Evolutionary conservation across 805 yeast species (phyloP), one percentile per base, ranked within the genome.

Genomic region (Lipomyces lipofer): DNA sequence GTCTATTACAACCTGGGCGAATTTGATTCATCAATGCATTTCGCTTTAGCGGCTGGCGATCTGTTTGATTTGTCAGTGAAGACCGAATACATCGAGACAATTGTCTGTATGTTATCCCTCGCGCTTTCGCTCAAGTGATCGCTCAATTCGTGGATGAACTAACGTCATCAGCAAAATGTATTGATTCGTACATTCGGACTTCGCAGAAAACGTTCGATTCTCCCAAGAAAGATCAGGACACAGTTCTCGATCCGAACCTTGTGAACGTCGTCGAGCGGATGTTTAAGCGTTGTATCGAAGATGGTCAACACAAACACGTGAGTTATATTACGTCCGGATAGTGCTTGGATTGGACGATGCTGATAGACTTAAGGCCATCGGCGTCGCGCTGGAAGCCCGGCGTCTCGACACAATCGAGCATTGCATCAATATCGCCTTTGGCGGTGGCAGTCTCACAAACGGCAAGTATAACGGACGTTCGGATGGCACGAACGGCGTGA

Each of bases 1-100:
- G 65, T 82, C 9, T 83, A 83, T 69, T 94, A 90, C 71, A 90
- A 94, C 70, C 78, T 94, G 66, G 98, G 98, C 45, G 98, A 94
- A 69, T 90, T 86, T 66, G 95, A 88, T 60, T 78, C 91, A 2
- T 87, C 97, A 8, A 96, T 94, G 59, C 86, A 82, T 68, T 94
- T 83, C 69, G 92, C 97, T 1, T 78, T 94, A 42, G 84, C 82
- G 29, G 92, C 98, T 19, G 97, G 88, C 28, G 78, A 82, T 25
- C 83, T 81, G 66, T 90, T 94, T 69, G 79, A 91, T 70, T 75
- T 90, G 48, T 75, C 81, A 55, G 89, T 86, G 64, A 76, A 79
- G 56, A 79, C 88, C n/a, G 95, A 92, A 72, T 94, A 81, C 72
- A 86, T 86, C 56, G 96, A 94, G 73, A 92, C 98, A 2, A 87